Conservation (phyloP, 1,284 basidiomycete species). For the Takashimella koratensis region DNA sequence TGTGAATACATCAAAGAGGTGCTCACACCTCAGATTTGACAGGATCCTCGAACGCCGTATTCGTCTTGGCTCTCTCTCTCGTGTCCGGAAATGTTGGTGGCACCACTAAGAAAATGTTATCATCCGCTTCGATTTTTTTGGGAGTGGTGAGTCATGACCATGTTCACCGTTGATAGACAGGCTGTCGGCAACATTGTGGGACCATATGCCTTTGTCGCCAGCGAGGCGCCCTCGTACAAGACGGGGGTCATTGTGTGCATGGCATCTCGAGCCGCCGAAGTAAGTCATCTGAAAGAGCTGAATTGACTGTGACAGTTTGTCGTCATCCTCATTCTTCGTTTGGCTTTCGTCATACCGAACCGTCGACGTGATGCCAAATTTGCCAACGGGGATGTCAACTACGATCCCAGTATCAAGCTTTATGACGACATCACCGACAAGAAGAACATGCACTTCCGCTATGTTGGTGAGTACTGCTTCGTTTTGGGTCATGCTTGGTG, state of each 20-base stretch:
- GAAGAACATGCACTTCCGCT: slow-evolving; percentile 32
- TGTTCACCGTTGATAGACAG: too few species aligned
- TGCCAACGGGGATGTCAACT: slow-evolving; percentile 36
- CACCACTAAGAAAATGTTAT: slow-evolving; percentile 48
- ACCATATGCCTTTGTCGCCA: slow-evolving; percentile 47
- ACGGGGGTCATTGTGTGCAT: slow-evolving; percentile 50
- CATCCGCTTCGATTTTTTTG: too few species aligned
- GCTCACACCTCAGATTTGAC: slow-evolving; percentile 42
- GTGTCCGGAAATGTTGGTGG: slow-evolving; percentile 52
- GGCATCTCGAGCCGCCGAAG: slow-evolving; percentile 40
- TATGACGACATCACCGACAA: slow-evolving; percentile 35
- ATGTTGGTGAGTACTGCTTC: too few species aligned
- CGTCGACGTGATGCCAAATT: slow-evolving; percentile 38
- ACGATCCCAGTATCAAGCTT: slow-evolving; percentile 22
- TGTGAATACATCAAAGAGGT: too few species aligned
- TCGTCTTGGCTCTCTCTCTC: slow-evolving; percentile 50
- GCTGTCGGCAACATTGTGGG: slow-evolving; percentile 44
- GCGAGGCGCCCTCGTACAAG: slow-evolving; percentile 45
- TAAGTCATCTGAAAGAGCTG: slow-evolving; percentile 1
- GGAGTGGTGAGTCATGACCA: too few species aligned
- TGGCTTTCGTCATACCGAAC: slow-evolving; percentile 45
- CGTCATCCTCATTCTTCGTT: slow-evolving; percentile 43
- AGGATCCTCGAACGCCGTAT: slow-evolving; percentile 49
- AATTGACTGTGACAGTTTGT: slow-evolving; percentile 28
- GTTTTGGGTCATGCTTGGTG: too few species aligned